A percentile compares a stretch with the other conserved stretches of the same genome.
Conservation (phyloP, 2,329 filamentous ascomycete genomes). For the Cryphonectria parasitica region DNA sequence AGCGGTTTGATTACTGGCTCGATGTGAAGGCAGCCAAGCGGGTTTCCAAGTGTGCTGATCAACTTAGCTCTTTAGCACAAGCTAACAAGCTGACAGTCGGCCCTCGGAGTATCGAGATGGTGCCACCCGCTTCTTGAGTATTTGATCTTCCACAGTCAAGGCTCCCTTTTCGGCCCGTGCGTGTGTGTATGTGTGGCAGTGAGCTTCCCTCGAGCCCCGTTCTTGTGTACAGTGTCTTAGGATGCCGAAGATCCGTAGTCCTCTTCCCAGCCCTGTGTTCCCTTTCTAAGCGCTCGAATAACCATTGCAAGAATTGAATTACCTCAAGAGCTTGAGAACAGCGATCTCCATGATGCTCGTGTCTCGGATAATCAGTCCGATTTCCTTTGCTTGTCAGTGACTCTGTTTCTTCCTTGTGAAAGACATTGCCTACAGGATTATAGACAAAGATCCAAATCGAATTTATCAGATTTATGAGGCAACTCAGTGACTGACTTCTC, state of each 20-base stretch:
- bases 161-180: background rate
- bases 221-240: background rate
- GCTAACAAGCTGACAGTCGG: background rate
- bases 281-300: background rate
- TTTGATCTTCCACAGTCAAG: background rate
- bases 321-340: background rate
- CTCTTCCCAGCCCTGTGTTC: background rate
- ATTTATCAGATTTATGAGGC: background rate
- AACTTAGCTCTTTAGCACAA: background rate
- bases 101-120: background rate
- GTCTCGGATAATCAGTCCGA: background rate
- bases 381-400: background rate
- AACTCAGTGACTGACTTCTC: too few relatives aligned
- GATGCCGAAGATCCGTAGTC: background rate
- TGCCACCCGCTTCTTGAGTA: background rate
- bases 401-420: too few relatives aligned
- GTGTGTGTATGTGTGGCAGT: background rate
- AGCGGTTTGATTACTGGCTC: background rate
- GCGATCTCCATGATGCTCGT: background rate
- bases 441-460: background rate
- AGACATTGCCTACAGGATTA: background rate
- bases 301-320: background rate
- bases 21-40: background rate
- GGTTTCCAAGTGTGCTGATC: background rate
- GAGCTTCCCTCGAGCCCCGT: background rate